Base-by-base conservation (phyloP, 108 stramenopile species). In the Cyclotella kingstonii region DNA sequence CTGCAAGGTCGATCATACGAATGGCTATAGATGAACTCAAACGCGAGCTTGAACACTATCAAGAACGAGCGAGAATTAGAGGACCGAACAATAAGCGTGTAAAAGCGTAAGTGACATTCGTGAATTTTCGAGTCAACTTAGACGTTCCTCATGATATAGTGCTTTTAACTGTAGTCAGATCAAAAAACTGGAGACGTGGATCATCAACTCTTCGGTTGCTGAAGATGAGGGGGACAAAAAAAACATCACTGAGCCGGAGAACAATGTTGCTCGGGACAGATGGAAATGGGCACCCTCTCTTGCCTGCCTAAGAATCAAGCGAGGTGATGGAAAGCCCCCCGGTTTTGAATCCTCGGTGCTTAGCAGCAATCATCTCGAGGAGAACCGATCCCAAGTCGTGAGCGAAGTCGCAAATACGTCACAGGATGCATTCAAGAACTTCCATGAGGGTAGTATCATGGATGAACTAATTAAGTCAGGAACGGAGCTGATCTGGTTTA, bases 381-480 rank as follows among this genome's bases (percentile, higher is more conserved):
- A 36, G n/a, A 66, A 66, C 15, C 27, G 54, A 8, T 36, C 11
- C 61, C n/a, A n/a, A n/a, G n/a, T n/a, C n/a, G n/a, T n/a, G n/a
- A n/a, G n/a, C n/a, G n/a, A n/a, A n/a, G n/a, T n/a, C n/a, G n/a
- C n/a, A n/a, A n/a, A n/a, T n/a, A n/a, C n/a, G n/a, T n/a, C n/a
- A n/a, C n/a, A n/a, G n/a, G n/a, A n/a, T n/a, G n/a, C n/a, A n/a
- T n/a, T n/a, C 17, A 64, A 64, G 40, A 41, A 57, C 59, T 60
- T 60, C 47, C 25, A 19, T n/a, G 19, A 60, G 15, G 45, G 45
- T 5, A 46, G 29, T 9, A 43, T 62, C 18, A 56, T 68, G 54
- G 33, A 48, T 23, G 51, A 28, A 26, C 66, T 68, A 1, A 57
- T 68, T 41, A 56, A 68, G 21, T 68, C 66, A 6, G 66, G 66